Conservation (phyloP, 1,284 basidiomycete species). For the Cutaneotrichosporon curvatum region DNA sequence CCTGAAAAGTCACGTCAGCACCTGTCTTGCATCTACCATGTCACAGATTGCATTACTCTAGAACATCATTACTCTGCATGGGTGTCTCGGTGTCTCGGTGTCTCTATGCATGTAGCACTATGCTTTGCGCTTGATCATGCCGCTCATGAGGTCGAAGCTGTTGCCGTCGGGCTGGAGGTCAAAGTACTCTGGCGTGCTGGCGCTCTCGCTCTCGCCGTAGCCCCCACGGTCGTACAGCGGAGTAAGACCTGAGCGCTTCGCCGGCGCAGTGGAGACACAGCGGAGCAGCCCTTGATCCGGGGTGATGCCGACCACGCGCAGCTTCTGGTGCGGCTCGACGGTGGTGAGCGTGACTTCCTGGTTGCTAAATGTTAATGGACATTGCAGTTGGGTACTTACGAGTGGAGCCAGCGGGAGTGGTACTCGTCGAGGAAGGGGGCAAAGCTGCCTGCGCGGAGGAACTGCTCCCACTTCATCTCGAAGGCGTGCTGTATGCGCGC, state of each 20-base stretch:
- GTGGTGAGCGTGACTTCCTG: constrained; percentile 78
- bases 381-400: constrained; percentile 54
- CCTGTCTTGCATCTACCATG: too few species aligned
- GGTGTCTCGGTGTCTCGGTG: too few species aligned
- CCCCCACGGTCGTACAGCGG: constrained; percentile 31
- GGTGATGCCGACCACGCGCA: constrained; percentile 81
- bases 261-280: constrained; percentile 58
- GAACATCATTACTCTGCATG: too few species aligned
- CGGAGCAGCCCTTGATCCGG: constrained; percentile 78
- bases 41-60: background rate
- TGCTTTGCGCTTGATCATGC: constrained; percentile 67
- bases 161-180: constrained; percentile 90
- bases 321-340: constrained; percentile 58
- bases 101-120: too few species aligned
- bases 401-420: constrained; percentile 75
- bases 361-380: constrained; percentile 53
- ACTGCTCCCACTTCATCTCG: constrained; percentile 68
- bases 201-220: constrained; percentile 1
- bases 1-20: too few species aligned
- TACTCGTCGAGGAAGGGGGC: constrained; percentile 72
- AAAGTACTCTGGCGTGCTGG: constrained; percentile 39
- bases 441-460: constrained; percentile 62
- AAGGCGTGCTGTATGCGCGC: constrained; percentile 73
- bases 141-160: constrained; percentile 90
- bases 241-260: constrained; percentile 35